These are phyloP conservation scores for Suhomyces kunorum DNA, from an alignment of 1,139 yeast species.

Conservation along the genomic window DNA sequence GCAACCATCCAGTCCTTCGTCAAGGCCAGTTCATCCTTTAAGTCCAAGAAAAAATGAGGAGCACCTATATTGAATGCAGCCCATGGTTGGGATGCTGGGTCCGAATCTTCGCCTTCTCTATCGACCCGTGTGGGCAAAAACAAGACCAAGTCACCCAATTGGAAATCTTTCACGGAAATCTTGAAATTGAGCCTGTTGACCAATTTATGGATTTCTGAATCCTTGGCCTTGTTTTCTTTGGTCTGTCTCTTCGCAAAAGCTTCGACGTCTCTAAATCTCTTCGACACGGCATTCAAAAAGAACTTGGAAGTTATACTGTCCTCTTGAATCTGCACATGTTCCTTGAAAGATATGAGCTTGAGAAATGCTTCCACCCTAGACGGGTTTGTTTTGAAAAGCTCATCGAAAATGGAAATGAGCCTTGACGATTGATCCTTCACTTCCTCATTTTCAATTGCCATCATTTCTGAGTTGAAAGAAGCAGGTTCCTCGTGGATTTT, in stretches of 20 bases:
- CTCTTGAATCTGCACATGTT: slow-evolving; percentile 38
- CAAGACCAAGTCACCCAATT: slow-evolving; percentile 71
- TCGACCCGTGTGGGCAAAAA: slow-evolving; percentile 75
- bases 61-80: slow-evolving; percentile 84
- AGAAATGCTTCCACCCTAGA: slow-evolving; percentile 30
- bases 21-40: slow-evolving; percentile 21
- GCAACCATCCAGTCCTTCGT: slow-evolving; percentile 75
- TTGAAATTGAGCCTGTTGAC: slow-evolving; percentile 46
- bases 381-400: slow-evolving; percentile 21
- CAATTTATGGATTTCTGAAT: slow-evolving; percentile 44
- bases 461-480: slow-evolving; percentile 12
- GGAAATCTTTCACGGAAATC: slow-evolving; percentile 67
- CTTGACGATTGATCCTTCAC: slow-evolving; percentile 21
- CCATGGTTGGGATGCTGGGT: slow-evolving; percentile 59
- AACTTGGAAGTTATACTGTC: slow-evolving; percentile 31
- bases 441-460: slow-evolving; percentile 13
- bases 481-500: slow-evolving; percentile 4
- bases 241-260: slow-evolving; percentile 85
- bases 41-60: slow-evolving; percentile 69
- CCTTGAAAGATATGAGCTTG: slow-evolving; percentile 32
- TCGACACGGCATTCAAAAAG: slow-evolving; percentile 65
- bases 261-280: slow-evolving; percentile 87
- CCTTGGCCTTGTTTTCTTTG: slow-evolving; percentile 63
- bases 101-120: slow-evolving; percentile 20
- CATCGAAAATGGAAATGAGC: slow-evolving; percentile 22